Evolutionary conservation across 2,329 filamentous ascomycete genomes (phyloP).

Genomic region (Didymella segeticola): DNA sequence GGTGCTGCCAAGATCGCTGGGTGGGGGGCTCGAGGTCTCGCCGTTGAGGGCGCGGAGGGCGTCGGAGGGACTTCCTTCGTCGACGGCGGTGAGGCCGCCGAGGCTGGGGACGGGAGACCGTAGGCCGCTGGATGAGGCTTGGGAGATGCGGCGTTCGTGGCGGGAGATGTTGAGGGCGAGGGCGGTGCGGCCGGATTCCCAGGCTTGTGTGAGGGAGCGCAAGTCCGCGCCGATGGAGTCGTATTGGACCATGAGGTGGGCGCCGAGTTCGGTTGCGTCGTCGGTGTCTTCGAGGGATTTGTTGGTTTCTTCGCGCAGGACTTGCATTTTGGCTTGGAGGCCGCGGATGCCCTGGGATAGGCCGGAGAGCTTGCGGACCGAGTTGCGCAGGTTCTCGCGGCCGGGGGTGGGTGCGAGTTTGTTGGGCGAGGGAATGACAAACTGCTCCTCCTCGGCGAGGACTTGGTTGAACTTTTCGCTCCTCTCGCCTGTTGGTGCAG

Average conservation of each 20-base stretch:
- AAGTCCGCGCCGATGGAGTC: constrained; percentile 92
- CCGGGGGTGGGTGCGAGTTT: constrained; percentile 70
- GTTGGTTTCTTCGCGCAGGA: constrained; percentile 89
- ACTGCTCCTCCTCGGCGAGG: constrained; percentile 77
- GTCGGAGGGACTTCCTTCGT: constrained; percentile 64
- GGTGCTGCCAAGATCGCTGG: constrained; percentile 59
- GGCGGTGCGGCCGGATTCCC: constrained; percentile 74
- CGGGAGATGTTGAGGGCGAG: constrained; percentile 82
- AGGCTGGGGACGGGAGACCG: constrained; percentile 62
- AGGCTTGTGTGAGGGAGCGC: constrained; percentile 61
- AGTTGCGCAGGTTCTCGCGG: constrained; percentile 84
- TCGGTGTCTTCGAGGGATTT: constrained; percentile 75
- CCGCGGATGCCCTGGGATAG: constrained; percentile 89
- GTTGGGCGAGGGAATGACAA: constrained; percentile 60
- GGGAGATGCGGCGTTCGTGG: constrained; percentile 68
- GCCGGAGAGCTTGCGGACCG: constrained; percentile 85
- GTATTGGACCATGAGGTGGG: constrained; percentile 84
- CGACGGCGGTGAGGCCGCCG: constrained; percentile 66
- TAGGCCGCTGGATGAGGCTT: constrained; percentile 57
- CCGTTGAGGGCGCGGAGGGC: constrained; percentile 82
- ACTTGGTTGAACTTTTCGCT: constrained; percentile 72
- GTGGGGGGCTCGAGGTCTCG: constrained; percentile 58
- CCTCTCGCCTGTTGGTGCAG: constrained; percentile 65
- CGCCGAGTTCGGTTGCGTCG: constrained; percentile 74
- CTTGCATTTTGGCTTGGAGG: constrained; percentile 91